phyloP scores from a whole-genome alignment of 1,139 yeast genomes.

The Saccharomyces pastorianus region DNA sequence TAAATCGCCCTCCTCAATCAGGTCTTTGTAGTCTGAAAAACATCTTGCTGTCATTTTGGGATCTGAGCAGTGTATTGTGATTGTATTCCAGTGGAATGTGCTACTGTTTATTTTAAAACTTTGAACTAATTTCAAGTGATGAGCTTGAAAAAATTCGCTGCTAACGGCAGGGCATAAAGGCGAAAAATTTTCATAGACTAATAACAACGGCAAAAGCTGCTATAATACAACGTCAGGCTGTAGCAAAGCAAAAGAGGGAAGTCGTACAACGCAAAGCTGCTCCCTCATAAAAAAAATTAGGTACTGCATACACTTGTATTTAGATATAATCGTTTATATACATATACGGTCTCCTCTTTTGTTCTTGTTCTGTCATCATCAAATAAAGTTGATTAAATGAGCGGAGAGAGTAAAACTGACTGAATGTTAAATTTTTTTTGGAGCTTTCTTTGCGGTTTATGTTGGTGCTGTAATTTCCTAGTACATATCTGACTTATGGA shows the following conservation, averaged over 20 bases:
- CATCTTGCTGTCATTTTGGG: not conserved
- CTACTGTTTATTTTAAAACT: not conserved
- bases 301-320: not conserved
- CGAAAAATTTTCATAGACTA: not conserved
- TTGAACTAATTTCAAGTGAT: not conserved
- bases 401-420: not conserved
- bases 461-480: constrained; percentile 19
- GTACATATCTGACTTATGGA: constrained; percentile 45
- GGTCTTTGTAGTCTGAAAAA: constrained; percentile 27
- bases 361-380: not conserved
- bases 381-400: not conserved
- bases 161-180: not conserved
- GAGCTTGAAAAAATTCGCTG: not conserved
- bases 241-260: not conserved
- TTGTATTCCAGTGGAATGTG: not conserved
- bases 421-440: not conserved
- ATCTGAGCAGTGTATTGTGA: not conserved
- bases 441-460: not conserved
- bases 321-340: not conserved
- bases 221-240: not conserved
- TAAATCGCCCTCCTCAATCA: constrained; percentile 73
- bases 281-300: not conserved
- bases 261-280: not conserved
- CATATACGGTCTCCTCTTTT: constrained; percentile 3
- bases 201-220: not conserved